These are phyloP conservation scores for Apiospora arundinis DNA, from an alignment of 2,329 filamentous ascomycete species.

Conservation along the genomic window DNA sequence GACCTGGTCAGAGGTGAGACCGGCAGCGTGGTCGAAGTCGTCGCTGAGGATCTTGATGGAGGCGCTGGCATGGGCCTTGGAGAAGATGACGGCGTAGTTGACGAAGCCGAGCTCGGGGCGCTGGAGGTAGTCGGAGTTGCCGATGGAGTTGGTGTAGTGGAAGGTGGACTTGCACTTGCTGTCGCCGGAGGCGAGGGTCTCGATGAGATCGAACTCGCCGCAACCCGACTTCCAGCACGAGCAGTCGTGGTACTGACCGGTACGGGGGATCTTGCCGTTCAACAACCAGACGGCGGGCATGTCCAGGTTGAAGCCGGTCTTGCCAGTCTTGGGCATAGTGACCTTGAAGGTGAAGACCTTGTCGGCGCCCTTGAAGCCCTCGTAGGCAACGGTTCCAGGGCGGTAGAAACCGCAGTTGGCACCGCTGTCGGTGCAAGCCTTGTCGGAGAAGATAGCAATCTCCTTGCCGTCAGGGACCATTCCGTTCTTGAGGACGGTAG, in stretches of 20 bases:
- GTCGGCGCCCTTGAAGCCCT: slow-evolving; percentile 73
- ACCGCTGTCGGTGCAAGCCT: slow-evolving; percentile 45
- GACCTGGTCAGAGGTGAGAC: slow-evolving; percentile 47
- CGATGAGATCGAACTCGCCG: slow-evolving; percentile 79
- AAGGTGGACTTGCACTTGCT: slow-evolving; percentile 73
- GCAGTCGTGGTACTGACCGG: slow-evolving; percentile 73
- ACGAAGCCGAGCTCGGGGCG: slow-evolving; percentile 66
- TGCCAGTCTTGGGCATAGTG: slow-evolving; percentile 69
- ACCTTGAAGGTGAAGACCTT: slow-evolving; percentile 80
- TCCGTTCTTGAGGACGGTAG: slow-evolving; percentile 48
- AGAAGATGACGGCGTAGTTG: slow-evolving; percentile 70
- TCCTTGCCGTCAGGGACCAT: slow-evolving; percentile 51
- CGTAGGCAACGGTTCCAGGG: slow-evolving; percentile 51
- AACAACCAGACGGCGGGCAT: slow-evolving; percentile 80
- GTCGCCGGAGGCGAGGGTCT: slow-evolving; percentile 71
- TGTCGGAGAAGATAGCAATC: slow-evolving; percentile 52
- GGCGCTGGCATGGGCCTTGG: slow-evolving; percentile 55
- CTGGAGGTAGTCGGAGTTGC: slow-evolving; percentile 74
- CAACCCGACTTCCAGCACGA: slow-evolving; percentile 74
- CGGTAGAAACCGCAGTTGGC: slow-evolving; percentile 52
- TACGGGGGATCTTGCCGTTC: slow-evolving; percentile 74
- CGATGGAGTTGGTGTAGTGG: slow-evolving; percentile 67
- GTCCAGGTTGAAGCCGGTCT: slow-evolving; percentile 61
- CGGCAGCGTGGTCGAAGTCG: slow-evolving; percentile 47
- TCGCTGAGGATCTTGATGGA: slow-evolving; percentile 61